Base-by-base conservation (phyloP, 805 yeast genomes). In the Tetrapisispora fleetii region DNA sequence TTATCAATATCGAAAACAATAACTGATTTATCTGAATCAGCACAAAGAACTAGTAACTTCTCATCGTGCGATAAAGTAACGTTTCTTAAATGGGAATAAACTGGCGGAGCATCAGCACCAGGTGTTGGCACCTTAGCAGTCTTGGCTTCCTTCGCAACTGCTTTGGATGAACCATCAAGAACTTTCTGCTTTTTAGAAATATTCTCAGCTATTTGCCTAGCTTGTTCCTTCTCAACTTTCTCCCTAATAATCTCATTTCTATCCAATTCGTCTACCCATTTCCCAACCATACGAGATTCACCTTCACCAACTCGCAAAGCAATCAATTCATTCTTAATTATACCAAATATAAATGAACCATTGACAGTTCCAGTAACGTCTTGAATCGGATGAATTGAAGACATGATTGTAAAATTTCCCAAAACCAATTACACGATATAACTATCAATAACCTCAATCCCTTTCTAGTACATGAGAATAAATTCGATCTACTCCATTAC, bases 1-100 rank as follows among this genome's bases (percentile, higher is more conserved):
- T 48, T 47, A 39, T 63, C 58, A 19, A 79, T 54, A 32, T 63
- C 54, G 51, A 87, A 81, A 10, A 88, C 74, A 4, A 85, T 71
- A 17, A 81, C 81, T 2, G 95, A 80, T 65, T 91, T 93, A 60
- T 85, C 95, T 49, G 83, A 83, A 60, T 87, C 95, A 2, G 95
- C 81, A 40, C 86, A 80, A 1, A 80, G 84, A 24, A 85, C 71
- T 36, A 90, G 62, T 56, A 73, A 71, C 39, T 71, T 63, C 42
- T 80, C 84, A 54, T 76, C 70, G 22, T 77, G 67, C 9, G 80
- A 68, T 46, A 87, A 59, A 8, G 68, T 65, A 53, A 90, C 63
- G 21, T 80, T 75, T 62, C 95, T 76, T 44, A 90, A 78, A 56
- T 83, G 80, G 52, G 82, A 82, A 62, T 75, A 79, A 24, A 78